Evolutionary conservation across 1,139 yeast species (phyloP).

Genomic region (Kodamaea derodonti): DNA sequence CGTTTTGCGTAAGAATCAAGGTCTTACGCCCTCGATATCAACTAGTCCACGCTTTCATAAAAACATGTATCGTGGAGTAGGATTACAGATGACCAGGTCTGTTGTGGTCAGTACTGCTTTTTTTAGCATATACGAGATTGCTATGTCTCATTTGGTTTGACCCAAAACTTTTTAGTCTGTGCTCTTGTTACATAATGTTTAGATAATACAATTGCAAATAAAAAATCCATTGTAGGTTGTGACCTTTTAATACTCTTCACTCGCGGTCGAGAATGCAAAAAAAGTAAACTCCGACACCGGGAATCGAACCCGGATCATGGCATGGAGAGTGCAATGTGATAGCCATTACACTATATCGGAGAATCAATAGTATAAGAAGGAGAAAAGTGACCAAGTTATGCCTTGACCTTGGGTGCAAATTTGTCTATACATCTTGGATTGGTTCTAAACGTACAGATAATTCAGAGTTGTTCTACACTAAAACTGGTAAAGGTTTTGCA

Average conservation of each 20-base stretch:
- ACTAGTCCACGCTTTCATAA: slow-evolving; percentile 32
- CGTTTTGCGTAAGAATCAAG: slow-evolving; percentile 49
- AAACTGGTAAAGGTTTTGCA: too few species aligned
- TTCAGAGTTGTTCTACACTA: too few species aligned
- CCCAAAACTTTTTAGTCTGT: too few species aligned
- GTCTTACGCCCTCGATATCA: slow-evolving; percentile 33
- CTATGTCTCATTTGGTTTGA: slow-evolving; percentile 50
- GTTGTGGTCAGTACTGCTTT: slow-evolving; percentile 72
- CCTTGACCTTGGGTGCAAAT: too few species aligned
- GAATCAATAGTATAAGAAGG: neutral
- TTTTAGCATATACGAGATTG: slow-evolving; percentile 66
- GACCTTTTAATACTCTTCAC: too few species aligned
- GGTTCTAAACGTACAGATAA: too few species aligned
- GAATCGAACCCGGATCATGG: slow-evolving; percentile 4
- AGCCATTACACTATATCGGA: slow-evolving; percentile 4
- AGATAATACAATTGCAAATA: too few species aligned
- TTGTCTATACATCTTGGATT: too few species aligned
- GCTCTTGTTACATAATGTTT: too few species aligned
- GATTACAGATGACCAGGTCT: slow-evolving; percentile 68
- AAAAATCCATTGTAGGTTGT: too few species aligned
- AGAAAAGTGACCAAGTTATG: too few species aligned
- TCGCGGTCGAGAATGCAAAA: too few species aligned
- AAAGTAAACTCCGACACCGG: slow-evolving; percentile 2
- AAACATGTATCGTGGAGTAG: slow-evolving; percentile 69
- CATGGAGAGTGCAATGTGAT: slow-evolving; percentile 3